phyloP scores from a whole-genome alignment of 371 early-diverging fungal species.

The Circinella umbellata region DNA sequence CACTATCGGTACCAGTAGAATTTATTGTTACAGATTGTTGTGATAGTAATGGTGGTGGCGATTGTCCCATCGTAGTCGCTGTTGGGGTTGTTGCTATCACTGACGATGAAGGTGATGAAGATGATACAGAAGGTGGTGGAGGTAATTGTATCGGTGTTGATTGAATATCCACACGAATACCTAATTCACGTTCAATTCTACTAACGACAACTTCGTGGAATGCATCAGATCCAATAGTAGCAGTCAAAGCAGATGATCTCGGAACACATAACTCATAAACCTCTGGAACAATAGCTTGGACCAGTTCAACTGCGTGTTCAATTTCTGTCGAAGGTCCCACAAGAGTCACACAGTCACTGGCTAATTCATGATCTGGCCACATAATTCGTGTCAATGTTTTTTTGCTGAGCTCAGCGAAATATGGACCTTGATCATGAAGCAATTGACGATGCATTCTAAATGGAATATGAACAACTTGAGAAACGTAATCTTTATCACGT shows the following conservation, averaged over 20 bases:
- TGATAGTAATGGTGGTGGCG: no score
- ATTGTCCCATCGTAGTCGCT: no score
- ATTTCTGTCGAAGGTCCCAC: slow-evolving; percentile 52
- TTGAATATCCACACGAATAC: slow-evolving; percentile 20
- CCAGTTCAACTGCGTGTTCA: slow-evolving; percentile 34
- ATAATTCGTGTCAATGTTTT: slow-evolving; percentile 56
- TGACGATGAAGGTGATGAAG: slow-evolving; percentile 17
- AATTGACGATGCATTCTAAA: slow-evolving; percentile 51
- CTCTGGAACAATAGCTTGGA: slow-evolving; percentile 45
- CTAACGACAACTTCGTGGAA: slow-evolving; percentile 20
- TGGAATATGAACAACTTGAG: slow-evolving; percentile 43
- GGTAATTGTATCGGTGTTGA: slow-evolving; percentile 10
- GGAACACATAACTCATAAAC: slow-evolving; percentile 43
- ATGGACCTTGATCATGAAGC: slow-evolving; percentile 44
- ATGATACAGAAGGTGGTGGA: slow-evolving; percentile 18
- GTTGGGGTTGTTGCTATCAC: slow-evolving; percentile 9
- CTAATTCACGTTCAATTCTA: slow-evolving; percentile 24
- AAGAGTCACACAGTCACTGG: slow-evolving; percentile 37
- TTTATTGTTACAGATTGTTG: no score
- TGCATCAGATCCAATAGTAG: slow-evolving; percentile 16
- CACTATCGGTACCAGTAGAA: no score
- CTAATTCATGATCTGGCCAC: slow-evolving; percentile 59
- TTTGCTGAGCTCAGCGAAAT: slow-evolving; percentile 48
- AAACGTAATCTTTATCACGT: slow-evolving; percentile 57
- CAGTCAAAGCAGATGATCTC: slow-evolving; percentile 30